Evolutionary conservation across 805 yeast species (phyloP).

Genomic region (Pichia paraexigua): DNA sequence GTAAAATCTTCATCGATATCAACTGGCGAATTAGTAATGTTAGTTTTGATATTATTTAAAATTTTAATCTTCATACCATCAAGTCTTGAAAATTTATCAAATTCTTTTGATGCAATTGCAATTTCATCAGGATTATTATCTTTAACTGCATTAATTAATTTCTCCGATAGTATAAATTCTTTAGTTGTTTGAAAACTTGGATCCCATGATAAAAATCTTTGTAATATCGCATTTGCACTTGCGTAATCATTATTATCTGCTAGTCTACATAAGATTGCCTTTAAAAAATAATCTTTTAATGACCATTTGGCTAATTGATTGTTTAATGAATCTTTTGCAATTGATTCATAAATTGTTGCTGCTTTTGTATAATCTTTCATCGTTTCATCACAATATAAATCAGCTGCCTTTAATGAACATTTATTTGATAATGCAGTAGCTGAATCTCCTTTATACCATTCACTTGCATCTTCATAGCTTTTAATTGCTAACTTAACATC

Average conservation of each 20-base stretch:
- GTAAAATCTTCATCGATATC: slow-evolving; percentile 31
- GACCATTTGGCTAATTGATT: slow-evolving; percentile 82
- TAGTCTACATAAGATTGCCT: slow-evolving; percentile 72
- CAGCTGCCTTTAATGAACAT: slow-evolving; percentile 84
- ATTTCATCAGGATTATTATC: slow-evolving; percentile 74
- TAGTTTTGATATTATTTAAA: slow-evolving; percentile 68
- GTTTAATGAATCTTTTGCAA: slow-evolving; percentile 68
- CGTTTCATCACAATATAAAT: slow-evolving; percentile 59
- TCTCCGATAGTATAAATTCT: slow-evolving; percentile 62
- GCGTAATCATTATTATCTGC: slow-evolving; percentile 74
- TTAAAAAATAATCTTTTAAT: slow-evolving; percentile 83
- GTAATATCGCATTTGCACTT: slow-evolving; percentile 70
- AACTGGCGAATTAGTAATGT: slow-evolving; percentile 25
- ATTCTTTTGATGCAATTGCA: slow-evolving; percentile 68
- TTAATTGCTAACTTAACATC: slow-evolving; percentile 63
- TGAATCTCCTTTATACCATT: slow-evolving; percentile 89
- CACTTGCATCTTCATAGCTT: slow-evolving; percentile 89
- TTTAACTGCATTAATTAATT: slow-evolving; percentile 63
- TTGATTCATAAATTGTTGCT: slow-evolving; percentile 63
- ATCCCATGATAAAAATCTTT: slow-evolving; percentile 61
- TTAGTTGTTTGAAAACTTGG: slow-evolving; percentile 66
- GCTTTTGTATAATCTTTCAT: slow-evolving; percentile 69
- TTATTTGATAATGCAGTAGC: slow-evolving; percentile 88
- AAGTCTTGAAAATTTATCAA: slow-evolving; percentile 78
- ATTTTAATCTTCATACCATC: slow-evolving; percentile 88